These are phyloP conservation scores for Silene coronaria DNA, from an alignment of 179 eudicot genomes.

Conservation along the genomic window DNA sequence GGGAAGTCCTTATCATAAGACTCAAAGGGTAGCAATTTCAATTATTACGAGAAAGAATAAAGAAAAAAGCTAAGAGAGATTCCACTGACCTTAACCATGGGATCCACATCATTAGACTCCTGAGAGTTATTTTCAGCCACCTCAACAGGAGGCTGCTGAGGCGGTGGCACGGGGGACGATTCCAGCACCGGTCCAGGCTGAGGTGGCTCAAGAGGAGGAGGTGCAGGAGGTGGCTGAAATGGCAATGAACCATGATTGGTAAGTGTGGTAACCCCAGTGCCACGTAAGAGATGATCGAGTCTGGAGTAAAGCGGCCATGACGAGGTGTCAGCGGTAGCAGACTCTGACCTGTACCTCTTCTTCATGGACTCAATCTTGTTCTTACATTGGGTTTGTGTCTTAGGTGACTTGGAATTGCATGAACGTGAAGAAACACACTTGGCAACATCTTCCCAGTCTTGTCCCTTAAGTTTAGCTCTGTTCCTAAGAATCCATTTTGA, in stretches of 20 bases:
- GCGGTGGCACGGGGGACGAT: conserved; percentile 19
- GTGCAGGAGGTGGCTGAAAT: conserved; percentile 11
- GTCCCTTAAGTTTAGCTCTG: conserved; percentile 90
- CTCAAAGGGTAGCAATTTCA: conserved; percentile 11
- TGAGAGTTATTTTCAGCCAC: conserved; percentile 43
- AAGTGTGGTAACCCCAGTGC: conserved; percentile 27
- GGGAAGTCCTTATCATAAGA: conserved; percentile 26
- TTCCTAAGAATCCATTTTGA: conserved; percentile 81
- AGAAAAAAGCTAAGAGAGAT: conserved; percentile 7
- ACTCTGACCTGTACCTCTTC: conserved; percentile 87
- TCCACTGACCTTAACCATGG: conserved; percentile 46
- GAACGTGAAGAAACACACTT: conserved; percentile 63
- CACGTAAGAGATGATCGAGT: conserved; percentile 65
- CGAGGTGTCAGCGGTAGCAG: conserved; percentile 55
- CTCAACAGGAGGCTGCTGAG: conserved; percentile 21
- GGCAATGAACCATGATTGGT: conserved; percentile 24
- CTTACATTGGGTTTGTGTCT: conserved; percentile 93
- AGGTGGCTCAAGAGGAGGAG: conserved; percentile 8
- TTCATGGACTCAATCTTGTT: conserved; percentile 99
- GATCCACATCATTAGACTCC: conserved; percentile 53
- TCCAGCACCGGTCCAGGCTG: conserved; percentile 31
- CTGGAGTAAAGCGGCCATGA: conserved; percentile 82
- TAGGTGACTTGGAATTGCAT: conserved; percentile 49
- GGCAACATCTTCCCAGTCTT: conserved; percentile 97
- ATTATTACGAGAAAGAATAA: neutral